Base-by-base conservation (phyloP, 495 filamentous ascomycete species). In the Astrothelium subdiscretum region DNA sequence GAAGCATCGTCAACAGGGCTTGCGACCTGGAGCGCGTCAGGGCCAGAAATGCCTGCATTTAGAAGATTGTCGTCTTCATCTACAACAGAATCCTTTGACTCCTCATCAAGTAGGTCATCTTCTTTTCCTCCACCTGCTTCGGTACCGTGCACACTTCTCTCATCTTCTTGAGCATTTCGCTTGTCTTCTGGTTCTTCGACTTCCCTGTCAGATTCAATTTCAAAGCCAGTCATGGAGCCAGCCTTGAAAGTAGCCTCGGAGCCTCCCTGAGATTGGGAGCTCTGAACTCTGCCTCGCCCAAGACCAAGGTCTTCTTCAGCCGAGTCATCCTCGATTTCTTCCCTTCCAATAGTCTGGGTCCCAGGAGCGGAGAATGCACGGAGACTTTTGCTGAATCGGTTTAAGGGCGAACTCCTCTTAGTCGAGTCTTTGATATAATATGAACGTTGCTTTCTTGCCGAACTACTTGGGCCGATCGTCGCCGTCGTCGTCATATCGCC, bases 361-460 rank as follows among this genome's bases (percentile, higher is more conserved):
- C 85, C 85, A 32, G 88, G 83, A 22, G 91, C 91, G 51, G 85
- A 80, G 76, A 97, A 96, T 42, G 82, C 77, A 58, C 82, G 83
- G 6, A 92, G 79, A 52, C 83, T 82, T 13, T 43, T 59, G 24
- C 18, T 35, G 42, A 57, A 63, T 60, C 2, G 66, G 6, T 24
- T 64, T 60, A 54, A 0, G 10, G 48, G 48, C 11, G 48, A 54
- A 0, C 0, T 27, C 2, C 24, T 54, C 22, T 27, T 54, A 6
- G 22, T 29, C 11, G 62, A 65, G 43, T 68, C 67, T 40, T 69
- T 63, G 2, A 71, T 67, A 22, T 59, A 66, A 57, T 72, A 63
- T 10, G 72, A 68, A 22, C 72, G 63, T 26, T 76, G 69, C 59
- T 78, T 78, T 62, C 74, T 77, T 31, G 74, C 72, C 1, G 71